Evolutionary conservation across 495 filamentous ascomycete genomes (phyloP).

Genomic region (Margaritispora aquatica): DNA sequence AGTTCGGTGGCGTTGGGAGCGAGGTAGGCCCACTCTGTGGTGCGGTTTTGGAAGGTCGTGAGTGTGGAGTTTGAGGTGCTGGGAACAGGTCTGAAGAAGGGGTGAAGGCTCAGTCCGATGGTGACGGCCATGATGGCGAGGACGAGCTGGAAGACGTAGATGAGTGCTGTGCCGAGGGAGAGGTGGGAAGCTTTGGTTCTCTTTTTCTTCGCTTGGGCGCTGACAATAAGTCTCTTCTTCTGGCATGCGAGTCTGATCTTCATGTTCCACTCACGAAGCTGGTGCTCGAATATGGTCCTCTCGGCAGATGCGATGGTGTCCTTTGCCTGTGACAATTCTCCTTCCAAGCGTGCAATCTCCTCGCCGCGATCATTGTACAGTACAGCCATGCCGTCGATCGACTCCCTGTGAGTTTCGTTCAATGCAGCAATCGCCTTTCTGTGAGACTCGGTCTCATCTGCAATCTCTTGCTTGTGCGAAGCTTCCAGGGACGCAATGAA

Average conservation of each 20-base stretch:
- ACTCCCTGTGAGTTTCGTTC: too few relatives aligned
- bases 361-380: neutral
- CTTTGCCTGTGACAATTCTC: neutral
- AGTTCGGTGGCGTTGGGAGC: neutral
- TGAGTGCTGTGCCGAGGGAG: neutral
- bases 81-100: neutral
- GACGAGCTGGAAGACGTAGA: neutral
- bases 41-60: neutral
- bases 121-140: neutral
- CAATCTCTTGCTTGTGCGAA: too few relatives aligned
- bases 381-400: too few relatives aligned
- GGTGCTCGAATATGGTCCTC: neutral
- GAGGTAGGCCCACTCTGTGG: neutral
- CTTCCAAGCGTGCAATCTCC: neutral
- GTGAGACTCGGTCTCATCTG: too few relatives aligned
- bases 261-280: neutral
- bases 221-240: neutral
- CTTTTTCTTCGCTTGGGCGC: too few relatives aligned
- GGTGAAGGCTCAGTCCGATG: neutral
- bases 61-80: neutral
- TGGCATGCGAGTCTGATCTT: too few relatives aligned
- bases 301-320: neutral
- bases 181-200: neutral
- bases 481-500: too few relatives aligned
- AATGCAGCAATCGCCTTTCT: too few relatives aligned